Percentiles rank a stretch among this genome's conserved stretches.
phyloP scores from a whole-genome alignment of 106 monocot genomes.

The Dioscorea zingiberensis region DNA sequence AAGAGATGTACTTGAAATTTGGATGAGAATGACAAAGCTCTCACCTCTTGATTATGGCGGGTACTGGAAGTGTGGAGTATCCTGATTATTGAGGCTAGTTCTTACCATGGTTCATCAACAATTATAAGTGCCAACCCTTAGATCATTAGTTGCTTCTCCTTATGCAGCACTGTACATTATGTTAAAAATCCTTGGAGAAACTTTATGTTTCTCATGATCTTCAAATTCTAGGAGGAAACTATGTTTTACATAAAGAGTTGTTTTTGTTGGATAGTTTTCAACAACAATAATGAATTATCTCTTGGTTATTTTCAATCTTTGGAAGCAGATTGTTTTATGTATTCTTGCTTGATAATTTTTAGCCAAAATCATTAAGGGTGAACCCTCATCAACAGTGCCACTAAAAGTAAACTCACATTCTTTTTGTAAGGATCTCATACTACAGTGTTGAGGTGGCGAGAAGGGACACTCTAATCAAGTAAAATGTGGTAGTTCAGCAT shows the following conservation, averaged over 20 bases:
- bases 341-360: not conserved
- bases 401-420: too few relatives aligned
- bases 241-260: too few relatives aligned
- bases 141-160: not conserved
- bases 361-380: not conserved
- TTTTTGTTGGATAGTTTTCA: too few relatives aligned
- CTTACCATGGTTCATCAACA: not conserved
- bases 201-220: too few relatives aligned
- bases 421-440: too few relatives aligned
- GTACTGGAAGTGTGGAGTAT: not conserved
- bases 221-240: too few relatives aligned
- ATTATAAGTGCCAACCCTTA: not conserved
- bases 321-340: not conserved
- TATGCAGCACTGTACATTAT: too few relatives aligned
- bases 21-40: not conserved
- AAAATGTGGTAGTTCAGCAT: too few relatives aligned
- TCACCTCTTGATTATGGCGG: not conserved
- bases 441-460: too few relatives aligned
- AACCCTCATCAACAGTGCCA: not conserved
- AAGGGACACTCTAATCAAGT: too few relatives aligned
- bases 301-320: not conserved
- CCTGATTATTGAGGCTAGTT: not conserved
- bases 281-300: not conserved
- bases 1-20: constrained; percentile 44
- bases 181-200: too few relatives aligned